These are phyloP conservation scores for Pythium dissotocum DNA, from an alignment of 352 stramenopile genomes.

Conservation along the genomic window DNA sequence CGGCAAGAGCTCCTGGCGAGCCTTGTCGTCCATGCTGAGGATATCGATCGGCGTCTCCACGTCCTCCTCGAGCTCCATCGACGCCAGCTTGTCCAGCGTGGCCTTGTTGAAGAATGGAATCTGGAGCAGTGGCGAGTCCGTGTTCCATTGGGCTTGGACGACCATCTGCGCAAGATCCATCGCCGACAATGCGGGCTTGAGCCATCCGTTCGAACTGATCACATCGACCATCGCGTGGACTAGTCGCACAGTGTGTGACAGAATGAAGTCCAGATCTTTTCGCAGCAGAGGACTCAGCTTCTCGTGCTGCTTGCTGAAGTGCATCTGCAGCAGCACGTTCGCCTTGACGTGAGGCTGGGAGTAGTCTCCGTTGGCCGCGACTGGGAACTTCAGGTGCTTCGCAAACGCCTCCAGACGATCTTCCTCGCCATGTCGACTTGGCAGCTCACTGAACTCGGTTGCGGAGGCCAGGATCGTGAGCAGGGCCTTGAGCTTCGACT, in stretches of 20 bases:
- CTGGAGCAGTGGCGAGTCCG: slow-evolving; percentile 95
- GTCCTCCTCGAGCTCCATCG: slow-evolving; percentile 66
- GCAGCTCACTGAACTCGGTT: slow-evolving; percentile 95
- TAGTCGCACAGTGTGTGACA: slow-evolving; percentile 92
- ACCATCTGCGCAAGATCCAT: slow-evolving; percentile 99
- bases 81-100: slow-evolving; percentile 61
- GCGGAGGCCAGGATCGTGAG: slow-evolving; percentile 96
- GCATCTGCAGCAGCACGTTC: slow-evolving; percentile 95
- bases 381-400: slow-evolving; percentile 92
- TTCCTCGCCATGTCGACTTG: slow-evolving; percentile 93
- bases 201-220: slow-evolving; percentile 98
- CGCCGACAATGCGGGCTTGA: slow-evolving; percentile 96
- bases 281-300: slow-evolving; percentile 91
- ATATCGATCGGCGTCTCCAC: slow-evolving; percentile 85
- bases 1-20: slow-evolving; percentile 88
- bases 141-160: slow-evolving; percentile 98
- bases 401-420: slow-evolving; percentile 93
- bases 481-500: slow-evolving; percentile 96
- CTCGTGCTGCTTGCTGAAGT: slow-evolving; percentile 95
- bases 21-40: slow-evolving; percentile 93
- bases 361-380: slow-evolving; percentile 88
- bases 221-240: slow-evolving; percentile 99
- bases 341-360: slow-evolving; percentile 95
- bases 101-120: slow-evolving; percentile 97
- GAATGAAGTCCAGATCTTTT: slow-evolving; percentile 90